Evolutionary conservation across 2,329 filamentous ascomycete species (phyloP), one percentile per base, ranked within the genome.

Genomic region (Talaromyces funiculosus): DNA sequence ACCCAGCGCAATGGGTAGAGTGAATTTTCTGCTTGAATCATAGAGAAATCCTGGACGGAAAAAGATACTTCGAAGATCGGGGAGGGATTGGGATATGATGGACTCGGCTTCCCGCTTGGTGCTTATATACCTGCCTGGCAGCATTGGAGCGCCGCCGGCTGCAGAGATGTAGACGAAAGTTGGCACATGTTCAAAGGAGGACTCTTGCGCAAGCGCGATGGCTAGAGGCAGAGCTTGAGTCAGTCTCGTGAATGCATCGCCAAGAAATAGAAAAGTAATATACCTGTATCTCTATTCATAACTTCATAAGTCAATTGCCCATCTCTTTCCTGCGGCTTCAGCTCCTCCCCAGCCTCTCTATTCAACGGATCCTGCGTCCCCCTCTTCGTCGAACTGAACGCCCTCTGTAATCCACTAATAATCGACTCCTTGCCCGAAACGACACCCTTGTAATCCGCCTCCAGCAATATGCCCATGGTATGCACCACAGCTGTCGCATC

Each of bases 401-500:
- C 90, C 68, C 88, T 87, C 64, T 85, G 84, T 14, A 99, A 79
- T 1, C 91, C 93, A 6, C 85, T 77, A 57, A 96, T 76, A n/a
- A 91, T 86, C 0, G 90, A 91, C 69, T 96, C 92, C 62, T 84
- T 86, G 55, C 94, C 94, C 20, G 86, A 88, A 26, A 99, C 73
- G 16, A 96, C 88, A 67, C 89, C 90, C 77, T 99, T 99, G 84
- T 99, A 99, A 80, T 99, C 94, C 54, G 92, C 92, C 79, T 99
- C 94, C 9, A 99, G 84, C 18, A 99, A 82, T 68, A 99, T 97
- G 9, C 94, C 94, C 88, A 97, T 92, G 70, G 84, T 91, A 81
- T 99, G 94, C 51, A 99, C 88, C 26, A 97, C 92, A 60, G 87
- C 92, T 73, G 91, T 86, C 63, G 92, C 90, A 60, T 84, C 85